A percentile compares a stretch with the other conserved stretches of the same genome.
phyloP scores from a whole-genome alignment of 352 stramenopile genomes.

The Discostella stelligera region DNA sequence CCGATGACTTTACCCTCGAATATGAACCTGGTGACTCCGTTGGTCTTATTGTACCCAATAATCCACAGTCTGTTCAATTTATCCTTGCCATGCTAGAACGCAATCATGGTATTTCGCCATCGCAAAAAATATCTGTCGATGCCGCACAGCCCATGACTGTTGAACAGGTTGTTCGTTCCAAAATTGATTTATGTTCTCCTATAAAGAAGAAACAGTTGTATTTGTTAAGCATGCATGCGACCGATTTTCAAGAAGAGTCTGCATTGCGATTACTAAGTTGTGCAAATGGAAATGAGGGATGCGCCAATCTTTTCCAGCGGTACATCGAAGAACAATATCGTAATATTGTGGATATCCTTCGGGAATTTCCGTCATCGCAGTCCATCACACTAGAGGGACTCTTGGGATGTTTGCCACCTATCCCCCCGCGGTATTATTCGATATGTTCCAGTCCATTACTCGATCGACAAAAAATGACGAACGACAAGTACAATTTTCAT shows the following conservation, averaged over 20 bases:
- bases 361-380: slow-evolving; percentile 90
- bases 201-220: slow-evolving; percentile 84
- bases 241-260: slow-evolving; percentile 56
- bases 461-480: slow-evolving; percentile 41
- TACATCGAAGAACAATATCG: slow-evolving; percentile 88
- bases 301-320: slow-evolving; percentile 55
- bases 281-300: slow-evolving; percentile 38
- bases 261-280: slow-evolving; percentile 56
- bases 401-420: slow-evolving; percentile 85
- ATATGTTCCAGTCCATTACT: slow-evolving; percentile 90
- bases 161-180: slow-evolving; percentile 82
- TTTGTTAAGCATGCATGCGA: slow-evolving; percentile 59
- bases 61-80: slow-evolving; percentile 52
- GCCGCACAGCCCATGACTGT: slow-evolving; percentile 76
- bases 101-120: slow-evolving; percentile 55
- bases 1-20: slow-evolving; percentile 76
- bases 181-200: slow-evolving; percentile 86
- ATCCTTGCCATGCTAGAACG: slow-evolving; percentile 63
- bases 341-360: slow-evolving; percentile 89
- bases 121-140: slow-evolving; percentile 71
- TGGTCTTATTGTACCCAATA: slow-evolving; percentile 77
- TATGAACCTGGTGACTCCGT: slow-evolving; percentile 84
- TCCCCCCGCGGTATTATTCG: slow-evolving; percentile 94
- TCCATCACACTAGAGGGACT: slow-evolving; percentile 86
- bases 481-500: slow-evolving; percentile 29